phyloP scores from a whole-genome alignment of 2,329 filamentous ascomycete species.

The Verticillium nonalfalfae region DNA sequence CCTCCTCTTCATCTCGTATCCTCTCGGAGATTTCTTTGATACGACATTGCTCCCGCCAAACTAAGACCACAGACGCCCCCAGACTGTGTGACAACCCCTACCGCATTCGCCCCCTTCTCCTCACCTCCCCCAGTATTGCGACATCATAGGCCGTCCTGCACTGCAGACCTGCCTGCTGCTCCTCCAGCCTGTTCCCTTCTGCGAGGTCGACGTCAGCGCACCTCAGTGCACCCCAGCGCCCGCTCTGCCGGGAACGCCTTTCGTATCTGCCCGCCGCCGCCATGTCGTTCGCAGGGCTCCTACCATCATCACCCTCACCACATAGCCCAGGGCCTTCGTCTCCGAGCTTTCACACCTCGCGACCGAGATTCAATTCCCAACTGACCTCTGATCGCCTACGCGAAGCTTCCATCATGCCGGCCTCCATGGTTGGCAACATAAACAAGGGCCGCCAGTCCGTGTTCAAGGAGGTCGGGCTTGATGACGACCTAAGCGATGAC shows the following conservation, averaged over 20 bases:
- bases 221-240: no score
- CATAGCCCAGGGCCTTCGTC: background rate
- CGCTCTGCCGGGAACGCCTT: background rate
- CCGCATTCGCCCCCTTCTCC: background rate
- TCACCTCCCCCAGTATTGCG: background rate
- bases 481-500: slow-evolving; percentile 23
- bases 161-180: background rate
- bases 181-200: background rate
- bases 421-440: slow-evolving; percentile 36
- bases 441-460: slow-evolving; percentile 43
- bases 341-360: slow-evolving; percentile 16
- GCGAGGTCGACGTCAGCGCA: background rate
- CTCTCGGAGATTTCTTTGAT: background rate
- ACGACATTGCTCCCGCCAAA: background rate
- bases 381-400: slow-evolving; percentile 44
- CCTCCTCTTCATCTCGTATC: background rate
- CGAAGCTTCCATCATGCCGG: slow-evolving; percentile 33
- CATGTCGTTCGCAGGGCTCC: background rate
- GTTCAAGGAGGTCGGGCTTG: slow-evolving; percentile 45
- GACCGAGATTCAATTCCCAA: slow-evolving; percentile 44
- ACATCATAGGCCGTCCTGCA: background rate
- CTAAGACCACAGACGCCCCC: background rate
- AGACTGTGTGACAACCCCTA: background rate
- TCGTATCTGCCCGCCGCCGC: background rate
- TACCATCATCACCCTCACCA: background rate